phyloP scores from a whole-genome alignment of 139 green algal genomes.

The Cymbomonas tetramitiformis region DNA sequence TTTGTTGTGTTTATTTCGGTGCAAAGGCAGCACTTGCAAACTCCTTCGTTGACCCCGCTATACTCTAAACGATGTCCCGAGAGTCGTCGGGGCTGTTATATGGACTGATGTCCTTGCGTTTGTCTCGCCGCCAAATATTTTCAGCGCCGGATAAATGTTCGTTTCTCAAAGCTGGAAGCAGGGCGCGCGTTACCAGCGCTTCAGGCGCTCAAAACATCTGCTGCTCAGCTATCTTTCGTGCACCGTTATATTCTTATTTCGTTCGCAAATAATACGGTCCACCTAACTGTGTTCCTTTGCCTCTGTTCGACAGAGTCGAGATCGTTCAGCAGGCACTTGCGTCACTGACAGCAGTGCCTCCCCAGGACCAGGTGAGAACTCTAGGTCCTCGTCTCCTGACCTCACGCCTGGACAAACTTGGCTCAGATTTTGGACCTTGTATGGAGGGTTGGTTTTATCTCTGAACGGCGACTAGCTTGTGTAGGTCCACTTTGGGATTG shows the following conservation, averaged over 20 bases:
- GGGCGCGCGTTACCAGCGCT: no score
- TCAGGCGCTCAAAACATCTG: no score
- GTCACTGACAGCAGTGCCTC: conserved; percentile 45
- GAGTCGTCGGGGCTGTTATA: no score
- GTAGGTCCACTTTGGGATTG: conserved; percentile 7
- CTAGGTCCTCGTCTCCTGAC: conserved; percentile 45
- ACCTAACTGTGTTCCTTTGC: background rate
- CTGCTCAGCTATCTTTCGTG: no score
- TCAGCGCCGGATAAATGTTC: background rate
- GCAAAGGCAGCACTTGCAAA: no score
- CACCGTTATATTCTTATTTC: no score
- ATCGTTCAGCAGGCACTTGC: conserved; percentile 56
- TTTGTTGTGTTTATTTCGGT: no score
- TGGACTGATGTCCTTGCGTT: background rate
- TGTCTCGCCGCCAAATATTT: background rate
- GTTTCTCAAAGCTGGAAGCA: background rate
- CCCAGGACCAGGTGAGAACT: conserved; percentile 63
- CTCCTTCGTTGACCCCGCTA: no score
- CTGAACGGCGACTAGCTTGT: background rate
- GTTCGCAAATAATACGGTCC: no score
- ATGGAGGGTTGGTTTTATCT: conserved; percentile 45
- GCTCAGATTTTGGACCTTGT: background rate
- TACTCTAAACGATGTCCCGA: no score
- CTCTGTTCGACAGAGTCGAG: conserved; percentile 45
- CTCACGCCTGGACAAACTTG: conserved; percentile 46